Base-by-base conservation (phyloP, 106 monocot species). In the Iris macrosiphon region DNA sequence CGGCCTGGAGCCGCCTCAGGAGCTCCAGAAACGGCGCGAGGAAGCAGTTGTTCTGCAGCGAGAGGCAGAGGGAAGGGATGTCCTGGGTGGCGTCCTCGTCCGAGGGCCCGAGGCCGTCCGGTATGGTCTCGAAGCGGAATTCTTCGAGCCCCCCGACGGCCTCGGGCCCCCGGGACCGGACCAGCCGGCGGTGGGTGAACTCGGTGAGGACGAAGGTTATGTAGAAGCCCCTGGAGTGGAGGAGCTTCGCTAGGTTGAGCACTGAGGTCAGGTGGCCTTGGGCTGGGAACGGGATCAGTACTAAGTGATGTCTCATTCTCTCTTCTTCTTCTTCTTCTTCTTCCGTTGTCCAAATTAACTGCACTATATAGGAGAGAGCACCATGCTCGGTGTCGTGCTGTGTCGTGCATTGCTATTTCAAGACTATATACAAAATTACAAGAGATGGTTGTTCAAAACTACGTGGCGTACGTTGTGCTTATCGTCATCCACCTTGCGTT, bases 241-340 rank as follows among this genome's bases (percentile, higher is more conserved):
- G 67, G 38, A 67, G 67, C 45, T 58, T 67, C 27, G 67, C 57
- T 0, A 67, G 26, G 14, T 67, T 46, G 1, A 67, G 57, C 57
- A 67, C 47, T 45, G 67, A 34, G 30, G 33, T 67, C 17, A 67
- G 28, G 57, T 67, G 67, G 18, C 67, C 67, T 19, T 67, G 67
- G 3, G 67, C 67, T 0, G 67, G 57, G 6, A 23, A 49, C 0
- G 67, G 67, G 16, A 67, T 26, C 27, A 18, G 45, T 22, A 60
- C 60, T 30, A 44, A 27, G 16, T 60, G 49, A 3, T 4, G 8
- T 12, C 13, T 49, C 49, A n/a, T n/a, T n/a, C n/a, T n/a, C n/a
- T n/a, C n/a, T n/a, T n/a, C n/a, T n/a, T n/a, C n/a, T n/a, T n/a
- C n/a, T n/a, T n/a, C n/a, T n/a, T n/a, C n/a, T n/a, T n/a, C n/a